Evolutionary conservation across 2,329 filamentous ascomycete species (phyloP).

Genomic region (Podosphaera fusca): DNA sequence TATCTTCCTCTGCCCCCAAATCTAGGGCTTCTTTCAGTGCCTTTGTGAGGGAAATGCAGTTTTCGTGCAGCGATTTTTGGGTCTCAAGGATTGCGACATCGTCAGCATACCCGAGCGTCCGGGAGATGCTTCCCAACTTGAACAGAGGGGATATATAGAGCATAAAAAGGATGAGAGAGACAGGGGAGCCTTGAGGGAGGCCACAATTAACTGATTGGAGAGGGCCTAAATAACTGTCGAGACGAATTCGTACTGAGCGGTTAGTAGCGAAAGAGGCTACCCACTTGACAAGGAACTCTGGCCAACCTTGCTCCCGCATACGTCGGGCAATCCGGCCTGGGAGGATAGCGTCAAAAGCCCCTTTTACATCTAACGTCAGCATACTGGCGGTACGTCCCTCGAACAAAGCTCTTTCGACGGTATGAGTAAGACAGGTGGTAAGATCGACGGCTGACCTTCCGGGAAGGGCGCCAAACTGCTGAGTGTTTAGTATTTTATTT

Average conservation of each 20-base stretch:
- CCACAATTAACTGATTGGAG: background rate
- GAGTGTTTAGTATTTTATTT: no score
- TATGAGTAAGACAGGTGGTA: background rate
- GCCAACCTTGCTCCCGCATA: background rate
- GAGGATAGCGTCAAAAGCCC: background rate
- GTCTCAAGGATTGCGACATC: background rate
- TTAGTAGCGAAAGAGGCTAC: background rate
- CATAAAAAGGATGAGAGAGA: background rate
- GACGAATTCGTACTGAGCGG: background rate
- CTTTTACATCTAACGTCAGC: background rate
- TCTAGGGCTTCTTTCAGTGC: background rate
- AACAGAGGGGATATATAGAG: background rate
- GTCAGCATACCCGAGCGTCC: background rate
- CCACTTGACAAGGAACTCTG: background rate
- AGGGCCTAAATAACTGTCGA: background rate
- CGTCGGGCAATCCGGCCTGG: background rate
- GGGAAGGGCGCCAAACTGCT: background rate
- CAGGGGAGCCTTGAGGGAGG: background rate
- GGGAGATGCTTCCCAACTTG: background rate
- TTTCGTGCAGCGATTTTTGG: background rate
- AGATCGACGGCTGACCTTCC: background rate
- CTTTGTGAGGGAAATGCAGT: background rate
- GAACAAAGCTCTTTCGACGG: background rate
- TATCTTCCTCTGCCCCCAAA: background rate
- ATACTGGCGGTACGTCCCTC: background rate